A percentile compares a stretch with the other conserved stretches of the same genome.
phyloP scores from a whole-genome alignment of 1,284 basidiomycete genomes.

The Ceratobasidium sp. region DNA sequence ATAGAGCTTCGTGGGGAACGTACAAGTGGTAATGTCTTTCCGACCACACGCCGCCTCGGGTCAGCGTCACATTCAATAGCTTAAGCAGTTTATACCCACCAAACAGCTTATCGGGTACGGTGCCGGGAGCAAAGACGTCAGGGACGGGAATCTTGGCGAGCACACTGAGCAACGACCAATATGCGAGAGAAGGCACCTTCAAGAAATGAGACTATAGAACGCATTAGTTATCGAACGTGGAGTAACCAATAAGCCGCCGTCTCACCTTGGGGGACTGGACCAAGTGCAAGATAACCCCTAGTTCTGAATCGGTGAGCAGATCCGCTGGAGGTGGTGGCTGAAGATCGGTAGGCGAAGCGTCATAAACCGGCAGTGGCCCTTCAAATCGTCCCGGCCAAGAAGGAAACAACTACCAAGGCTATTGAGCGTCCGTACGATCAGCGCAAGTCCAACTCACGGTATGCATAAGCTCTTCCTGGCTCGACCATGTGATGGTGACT shows the following conservation, averaged over 20 bases:
- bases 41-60: not conserved
- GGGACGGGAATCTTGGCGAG: slow-evolving; percentile 64
- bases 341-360: slow-evolving; percentile 61
- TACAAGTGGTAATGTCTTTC: slow-evolving; percentile 20
- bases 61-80: not conserved
- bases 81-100: slow-evolving; percentile 6
- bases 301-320: slow-evolving; percentile 66
- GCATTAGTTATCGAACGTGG: not conserved
- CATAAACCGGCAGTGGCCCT: slow-evolving; percentile 65
- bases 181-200: slow-evolving; percentile 77
- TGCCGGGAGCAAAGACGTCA: slow-evolving; percentile 38
- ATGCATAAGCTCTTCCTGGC: slow-evolving; percentile 76
- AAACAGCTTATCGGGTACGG: slow-evolving; percentile 43
- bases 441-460: slow-evolving; percentile 57
- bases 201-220: slow-evolving; percentile 71
- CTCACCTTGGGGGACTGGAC: slow-evolving; percentile 75
- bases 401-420: slow-evolving; percentile 66
- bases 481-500: slow-evolving; percentile 76
- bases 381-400: slow-evolving; percentile 77
- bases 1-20: not conserved
- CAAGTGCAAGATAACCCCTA: slow-evolving; percentile 66
- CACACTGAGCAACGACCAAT: slow-evolving; percentile 71
- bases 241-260: too few species aligned
- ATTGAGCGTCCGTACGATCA: not conserved
- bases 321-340: slow-evolving; percentile 63